phyloP scores from a whole-genome alignment of 1,284 basidiomycete genomes.

The Rhodotorula sp. region DNA sequence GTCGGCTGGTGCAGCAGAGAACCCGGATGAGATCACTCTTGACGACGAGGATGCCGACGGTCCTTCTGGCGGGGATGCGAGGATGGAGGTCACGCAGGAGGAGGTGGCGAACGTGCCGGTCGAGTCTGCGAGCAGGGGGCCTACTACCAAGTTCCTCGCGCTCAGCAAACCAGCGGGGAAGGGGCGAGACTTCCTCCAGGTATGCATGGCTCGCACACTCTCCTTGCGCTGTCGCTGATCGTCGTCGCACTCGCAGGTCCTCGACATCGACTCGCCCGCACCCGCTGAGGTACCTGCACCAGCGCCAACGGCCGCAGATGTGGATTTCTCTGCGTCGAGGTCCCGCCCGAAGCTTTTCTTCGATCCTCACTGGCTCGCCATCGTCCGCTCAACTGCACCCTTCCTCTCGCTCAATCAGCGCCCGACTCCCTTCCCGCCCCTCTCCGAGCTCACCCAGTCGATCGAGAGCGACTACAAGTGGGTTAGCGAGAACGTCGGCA shows the following conservation, averaged over 20 bases:
- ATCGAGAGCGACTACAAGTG: slow-evolving; percentile 67
- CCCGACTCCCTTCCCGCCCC: slow-evolving; percentile 60
- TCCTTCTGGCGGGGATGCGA: neutral
- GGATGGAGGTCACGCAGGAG: slow-evolving; percentile 2
- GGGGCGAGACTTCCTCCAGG: slow-evolving; percentile 80
- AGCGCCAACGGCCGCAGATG: neutral
- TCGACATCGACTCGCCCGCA: slow-evolving; percentile 60
- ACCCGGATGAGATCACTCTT: slow-evolving; percentile 71
- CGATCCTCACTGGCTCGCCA: slow-evolving; percentile 91
- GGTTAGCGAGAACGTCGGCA: slow-evolving; percentile 62
- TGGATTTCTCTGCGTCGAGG: neutral
- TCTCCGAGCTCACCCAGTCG: slow-evolving; percentile 57
- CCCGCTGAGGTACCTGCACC: too few species aligned
- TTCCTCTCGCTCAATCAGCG: slow-evolving; percentile 64
- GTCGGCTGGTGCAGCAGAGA: slow-evolving; percentile 8
- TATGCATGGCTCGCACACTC: slow-evolving; percentile 44
- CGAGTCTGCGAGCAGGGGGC: neutral
- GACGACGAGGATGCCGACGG: slow-evolving; percentile 49
- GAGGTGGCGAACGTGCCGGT: slow-evolving; percentile 32
- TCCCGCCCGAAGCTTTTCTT: slow-evolving; percentile 52
- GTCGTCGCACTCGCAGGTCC: slow-evolving; percentile 58
- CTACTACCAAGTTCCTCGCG: slow-evolving; percentile 76
- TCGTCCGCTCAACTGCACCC: slow-evolving; percentile 80
- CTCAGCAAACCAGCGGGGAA: slow-evolving; percentile 84
- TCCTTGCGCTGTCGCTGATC: neutral